phyloP scores from a whole-genome alignment of 164 flowering plant species.

The Stephania yunnanensis region DNA sequence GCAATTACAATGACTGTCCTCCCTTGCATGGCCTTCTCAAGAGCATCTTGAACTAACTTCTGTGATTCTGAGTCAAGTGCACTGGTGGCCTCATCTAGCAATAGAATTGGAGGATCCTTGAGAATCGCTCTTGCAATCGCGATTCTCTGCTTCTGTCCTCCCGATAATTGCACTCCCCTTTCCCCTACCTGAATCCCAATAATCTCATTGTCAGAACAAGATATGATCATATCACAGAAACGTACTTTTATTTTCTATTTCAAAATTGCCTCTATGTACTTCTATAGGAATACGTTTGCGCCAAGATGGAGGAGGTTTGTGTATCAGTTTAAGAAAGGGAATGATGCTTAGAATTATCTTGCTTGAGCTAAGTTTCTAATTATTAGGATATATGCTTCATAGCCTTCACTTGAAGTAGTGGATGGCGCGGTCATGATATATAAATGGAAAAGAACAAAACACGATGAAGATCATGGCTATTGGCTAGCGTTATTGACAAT shows the following conservation, averaged over 20 bases:
- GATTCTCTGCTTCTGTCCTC: conserved; percentile 81
- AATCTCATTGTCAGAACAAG: not conserved
- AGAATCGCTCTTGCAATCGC: conserved; percentile 80
- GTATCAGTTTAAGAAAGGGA: too few species aligned
- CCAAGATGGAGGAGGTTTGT: too few species aligned
- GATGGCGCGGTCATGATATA: too few species aligned
- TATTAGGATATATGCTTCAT: too few species aligned
- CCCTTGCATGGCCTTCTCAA: conserved; percentile 62
- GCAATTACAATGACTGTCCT: conserved; percentile 67
- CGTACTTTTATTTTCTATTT: not conserved
- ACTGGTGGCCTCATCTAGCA: conserved; percentile 86
- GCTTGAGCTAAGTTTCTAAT: too few species aligned
- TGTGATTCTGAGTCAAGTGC: conserved; percentile 83
- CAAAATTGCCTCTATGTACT: not conserved
- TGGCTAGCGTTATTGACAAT: too few species aligned
- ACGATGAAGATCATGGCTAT: too few species aligned
- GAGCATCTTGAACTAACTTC: conserved; percentile 74
- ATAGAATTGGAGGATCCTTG: conserved; percentile 65
- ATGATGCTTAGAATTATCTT: too few species aligned
- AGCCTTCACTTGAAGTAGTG: too few species aligned
- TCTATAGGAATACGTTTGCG: not conserved
- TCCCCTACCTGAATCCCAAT: conserved; percentile 48
- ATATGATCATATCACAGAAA: not conserved
- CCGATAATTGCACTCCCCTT: conserved; percentile 63
- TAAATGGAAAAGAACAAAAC: too few species aligned